Percentiles rank a stretch among this genome's conserved stretches.
Conservation (phyloP, 345 rosid species). For the Arabidopsis thaliana region DNA sequence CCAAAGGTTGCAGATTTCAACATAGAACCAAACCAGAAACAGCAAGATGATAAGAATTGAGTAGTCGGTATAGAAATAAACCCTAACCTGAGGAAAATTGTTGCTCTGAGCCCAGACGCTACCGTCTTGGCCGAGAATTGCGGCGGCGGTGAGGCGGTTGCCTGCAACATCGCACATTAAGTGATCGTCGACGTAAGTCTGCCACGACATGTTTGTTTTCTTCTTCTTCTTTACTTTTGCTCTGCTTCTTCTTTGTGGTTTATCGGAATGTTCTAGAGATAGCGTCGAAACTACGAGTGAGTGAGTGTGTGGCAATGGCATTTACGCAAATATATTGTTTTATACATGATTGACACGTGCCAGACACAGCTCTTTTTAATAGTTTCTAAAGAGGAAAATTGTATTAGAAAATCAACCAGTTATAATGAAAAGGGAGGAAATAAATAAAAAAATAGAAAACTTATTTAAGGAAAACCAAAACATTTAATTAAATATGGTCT, state of each 20-base stretch:
- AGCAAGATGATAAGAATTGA: neutral
- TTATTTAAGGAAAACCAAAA: too few species aligned
- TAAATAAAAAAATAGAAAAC: too few species aligned
- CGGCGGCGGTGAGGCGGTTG: conserved; percentile 69
- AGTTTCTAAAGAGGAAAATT: too few species aligned
- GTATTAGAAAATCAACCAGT: too few species aligned
- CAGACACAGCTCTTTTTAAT: neutral
- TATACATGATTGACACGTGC: conserved; percentile 2
- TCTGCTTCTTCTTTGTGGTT: conserved; percentile 32
- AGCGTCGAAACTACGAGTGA: conserved; percentile 34
- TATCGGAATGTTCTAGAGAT: conserved; percentile 35
- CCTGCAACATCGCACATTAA: conserved; percentile 86
- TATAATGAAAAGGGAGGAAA: too few species aligned
- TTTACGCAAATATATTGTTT: conserved; percentile 8
- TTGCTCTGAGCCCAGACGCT: conserved; percentile 90
- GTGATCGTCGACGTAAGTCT: conserved; percentile 83
- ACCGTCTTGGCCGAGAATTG: conserved; percentile 82
- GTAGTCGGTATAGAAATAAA: neutral
- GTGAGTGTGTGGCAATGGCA: conserved; percentile 25
- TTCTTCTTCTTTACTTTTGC: neutral
- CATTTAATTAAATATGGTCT: neutral
- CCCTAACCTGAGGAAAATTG: conserved; percentile 62
- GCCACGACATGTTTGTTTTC: conserved; percentile 79
- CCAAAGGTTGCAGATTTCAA: neutral
- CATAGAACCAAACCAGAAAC: conserved; percentile 23